A percentile compares a stretch with the other conserved stretches of the same genome.
Evolutionary conservation across 2,329 filamentous ascomycete genomes (phyloP).

Genomic region (Claviceps arundinis): DNA sequence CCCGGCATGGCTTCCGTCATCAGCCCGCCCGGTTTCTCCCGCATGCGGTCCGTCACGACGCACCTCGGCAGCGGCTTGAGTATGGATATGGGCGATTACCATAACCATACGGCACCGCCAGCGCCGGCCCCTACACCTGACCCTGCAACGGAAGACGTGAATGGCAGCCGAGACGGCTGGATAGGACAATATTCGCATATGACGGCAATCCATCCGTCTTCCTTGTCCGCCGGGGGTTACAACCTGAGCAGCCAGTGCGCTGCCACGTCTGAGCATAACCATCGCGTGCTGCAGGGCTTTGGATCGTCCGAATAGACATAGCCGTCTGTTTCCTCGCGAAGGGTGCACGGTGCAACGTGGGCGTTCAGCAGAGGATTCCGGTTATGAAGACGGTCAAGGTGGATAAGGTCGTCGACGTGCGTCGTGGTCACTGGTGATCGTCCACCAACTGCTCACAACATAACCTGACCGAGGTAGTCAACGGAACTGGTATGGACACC

Average conservation of each 20-base stretch:
- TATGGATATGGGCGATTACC: neutral
- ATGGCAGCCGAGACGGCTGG: slow-evolving; percentile 1
- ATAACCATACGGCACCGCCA: neutral
- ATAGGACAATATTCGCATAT: slow-evolving; percentile 2
- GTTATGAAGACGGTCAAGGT: too few relatives aligned
- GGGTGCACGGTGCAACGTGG: too few relatives aligned
- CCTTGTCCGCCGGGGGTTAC: neutral
- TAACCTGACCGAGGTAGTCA: too few relatives aligned
- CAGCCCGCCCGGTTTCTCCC: slow-evolving; percentile 1
- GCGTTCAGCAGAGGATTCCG: too few relatives aligned
- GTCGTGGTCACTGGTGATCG: too few relatives aligned
- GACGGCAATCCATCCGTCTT: slow-evolving; percentile 2
- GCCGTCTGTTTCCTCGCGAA: too few relatives aligned
- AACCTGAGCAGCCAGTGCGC: neutral
- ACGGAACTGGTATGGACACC: too few relatives aligned
- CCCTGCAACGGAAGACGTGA: neutral
- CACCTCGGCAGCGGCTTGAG: slow-evolving; percentile 1
- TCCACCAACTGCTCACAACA: too few relatives aligned
- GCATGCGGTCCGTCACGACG: neutral
- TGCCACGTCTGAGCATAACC: slow-evolving; percentile 1
- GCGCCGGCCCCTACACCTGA: neutral
- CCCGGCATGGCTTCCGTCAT: neutral
- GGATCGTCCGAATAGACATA: neutral
- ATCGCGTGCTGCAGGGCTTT: neutral
- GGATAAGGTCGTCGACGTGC: too few relatives aligned